Conservation (phyloP, 176 grass and related monocot species). For the Carex myosuroides region DNA sequence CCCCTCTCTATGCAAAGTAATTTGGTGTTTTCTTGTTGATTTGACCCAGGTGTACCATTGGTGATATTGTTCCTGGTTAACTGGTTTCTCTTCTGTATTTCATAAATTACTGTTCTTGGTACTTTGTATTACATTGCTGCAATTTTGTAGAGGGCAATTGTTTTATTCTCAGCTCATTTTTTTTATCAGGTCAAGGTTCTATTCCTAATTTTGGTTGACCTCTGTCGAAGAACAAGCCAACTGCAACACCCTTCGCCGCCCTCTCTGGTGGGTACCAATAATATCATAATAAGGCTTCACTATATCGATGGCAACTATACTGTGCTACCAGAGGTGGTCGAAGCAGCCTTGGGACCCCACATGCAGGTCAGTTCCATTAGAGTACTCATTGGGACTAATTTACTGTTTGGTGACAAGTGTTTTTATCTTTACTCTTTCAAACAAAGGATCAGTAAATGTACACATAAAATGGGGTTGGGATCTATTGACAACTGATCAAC, state of each 20-base stretch:
- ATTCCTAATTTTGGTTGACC: constrained; percentile 93
- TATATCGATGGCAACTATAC: constrained; percentile 98
- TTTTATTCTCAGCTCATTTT: constrained; percentile 18
- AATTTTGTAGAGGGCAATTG: neutral
- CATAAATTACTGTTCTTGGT: neutral
- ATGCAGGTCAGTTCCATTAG: constrained; percentile 66
- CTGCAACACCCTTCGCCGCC: constrained; percentile 78
- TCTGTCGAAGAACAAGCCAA: constrained; percentile 81
- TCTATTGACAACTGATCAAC: neutral
- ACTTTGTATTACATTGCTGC: neutral
- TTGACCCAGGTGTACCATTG: neutral
- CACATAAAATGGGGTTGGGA: neutral
- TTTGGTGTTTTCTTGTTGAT: neutral
- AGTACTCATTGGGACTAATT: neutral
- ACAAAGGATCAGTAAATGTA: neutral
- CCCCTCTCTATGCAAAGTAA: neutral
- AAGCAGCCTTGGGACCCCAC: constrained; percentile 92
- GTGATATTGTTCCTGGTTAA: neutral
- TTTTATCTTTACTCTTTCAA: neutral
- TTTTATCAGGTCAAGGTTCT: constrained; percentile 80
- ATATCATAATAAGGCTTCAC: constrained; percentile 93
- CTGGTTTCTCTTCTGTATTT: neutral
- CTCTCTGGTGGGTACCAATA: constrained; percentile 88
- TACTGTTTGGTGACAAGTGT: neutral
- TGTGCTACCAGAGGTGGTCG: constrained; percentile 93